These are phyloP conservation scores for Candida vaughaniae DNA, from an alignment of 805 yeast species.

Conservation along the genomic window DNA sequence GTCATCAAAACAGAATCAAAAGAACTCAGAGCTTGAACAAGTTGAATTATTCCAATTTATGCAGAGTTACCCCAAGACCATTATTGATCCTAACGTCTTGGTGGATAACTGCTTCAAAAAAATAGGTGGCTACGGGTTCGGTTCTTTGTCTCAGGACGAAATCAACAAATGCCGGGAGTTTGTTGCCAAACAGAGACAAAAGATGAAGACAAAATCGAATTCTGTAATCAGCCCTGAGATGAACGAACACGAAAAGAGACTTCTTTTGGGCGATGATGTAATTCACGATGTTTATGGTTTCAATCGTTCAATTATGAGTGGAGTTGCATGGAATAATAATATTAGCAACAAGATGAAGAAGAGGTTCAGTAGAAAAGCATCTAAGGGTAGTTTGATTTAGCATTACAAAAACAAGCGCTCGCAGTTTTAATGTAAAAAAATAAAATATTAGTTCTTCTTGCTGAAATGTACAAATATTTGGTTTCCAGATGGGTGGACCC, in stretches of 20 bases:
- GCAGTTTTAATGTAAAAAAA: not conserved
- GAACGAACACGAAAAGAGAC: slow-evolving; percentile 39
- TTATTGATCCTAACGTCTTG: slow-evolving; percentile 66
- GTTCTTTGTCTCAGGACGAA: slow-evolving; percentile 79
- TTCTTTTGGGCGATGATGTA: slow-evolving; percentile 24
- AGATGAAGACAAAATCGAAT: slow-evolving; percentile 28
- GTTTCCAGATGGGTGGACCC: slow-evolving; percentile 62
- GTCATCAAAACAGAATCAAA: slow-evolving; percentile 15
- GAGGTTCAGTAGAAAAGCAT: slow-evolving; percentile 20
- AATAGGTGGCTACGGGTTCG: slow-evolving; percentile 61
- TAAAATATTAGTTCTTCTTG: not conserved
- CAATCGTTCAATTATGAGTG: slow-evolving; percentile 46
- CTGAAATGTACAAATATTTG: slow-evolving; percentile 39
- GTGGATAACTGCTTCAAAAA: slow-evolving; percentile 76
- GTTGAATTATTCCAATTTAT: slow-evolving; percentile 72
- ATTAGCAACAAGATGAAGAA: slow-evolving; percentile 55
- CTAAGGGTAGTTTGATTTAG: slow-evolving; percentile 5
- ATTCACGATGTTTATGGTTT: slow-evolving; percentile 47
- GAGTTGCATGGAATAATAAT: slow-evolving; percentile 64
- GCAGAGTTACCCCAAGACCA: slow-evolving; percentile 74
- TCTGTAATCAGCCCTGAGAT: slow-evolving; percentile 30
- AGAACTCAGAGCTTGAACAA: slow-evolving; percentile 36
- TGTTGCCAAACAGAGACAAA: slow-evolving; percentile 62
- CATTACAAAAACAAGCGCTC: not conserved
- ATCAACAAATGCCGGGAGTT: slow-evolving; percentile 73